Evolutionary conservation across 2,329 filamentous ascomycete species (phyloP), one percentile per base, ranked within the genome.

Genomic region (Aspergillus terreus): DNA sequence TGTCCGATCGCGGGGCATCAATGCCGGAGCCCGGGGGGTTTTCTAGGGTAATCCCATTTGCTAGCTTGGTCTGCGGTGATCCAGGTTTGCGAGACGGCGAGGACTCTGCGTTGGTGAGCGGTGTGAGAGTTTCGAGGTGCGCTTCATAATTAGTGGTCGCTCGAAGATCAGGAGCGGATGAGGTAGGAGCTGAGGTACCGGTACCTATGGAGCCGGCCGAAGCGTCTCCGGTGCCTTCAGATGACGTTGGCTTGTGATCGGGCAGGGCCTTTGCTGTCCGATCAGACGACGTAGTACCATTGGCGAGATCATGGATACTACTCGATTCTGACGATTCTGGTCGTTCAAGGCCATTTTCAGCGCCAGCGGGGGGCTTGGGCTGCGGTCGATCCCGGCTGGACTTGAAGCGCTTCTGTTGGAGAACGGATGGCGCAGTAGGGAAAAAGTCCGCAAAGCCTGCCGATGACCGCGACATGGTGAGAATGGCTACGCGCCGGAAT

Each of bases 381-480:
- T 79, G 84, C 67, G 83, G 81, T 68, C 82, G 78, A 70, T 85
- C 82, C 68, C 78, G 79, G 58, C 80, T 78, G 48, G 67, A 62
- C 61, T 71, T 72, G 58, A 67, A 69, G 67, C 73, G 74, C 71
- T 76, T 76, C 61, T 75, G 69, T 58, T 76, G 73, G 50, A 80
- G 71, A 58, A 83, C 84, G 63, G 83, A 82, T 62, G 88, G 87
- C 67, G 87, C 88, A 69, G 86, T 84, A 62, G 87, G 88, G 74
- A 91, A 92, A 81, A 90, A 94, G 76, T 91, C 85, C 76, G 87
- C 88, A 80, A 91, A 92, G 76, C 86, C 85, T 78, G 87, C 86
- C 73, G 82, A 80, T 71, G 86, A 83, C 78, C 88, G 89, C 84
- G 89, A 89, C 87, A 88, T 89, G 76, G 77, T 85, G 79, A 67